A percentile compares a stretch with the other conserved stretches of the same genome.
Evolutionary conservation across 2,329 filamentous ascomycete species (phyloP).

Genomic region (Paraphoma chrysanthemicola): DNA sequence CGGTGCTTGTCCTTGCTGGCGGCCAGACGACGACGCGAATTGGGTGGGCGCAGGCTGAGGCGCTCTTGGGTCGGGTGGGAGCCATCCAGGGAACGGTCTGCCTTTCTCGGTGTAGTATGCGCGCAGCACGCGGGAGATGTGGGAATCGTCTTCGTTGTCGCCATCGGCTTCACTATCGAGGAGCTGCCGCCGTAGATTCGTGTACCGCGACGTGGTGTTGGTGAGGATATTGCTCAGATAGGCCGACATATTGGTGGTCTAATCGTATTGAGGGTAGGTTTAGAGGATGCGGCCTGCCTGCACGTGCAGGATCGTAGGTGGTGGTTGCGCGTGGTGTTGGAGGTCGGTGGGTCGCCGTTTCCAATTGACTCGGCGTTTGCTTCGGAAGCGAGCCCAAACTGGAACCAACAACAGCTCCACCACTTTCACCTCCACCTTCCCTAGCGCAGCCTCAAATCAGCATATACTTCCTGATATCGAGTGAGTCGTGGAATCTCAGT

Average conservation of each 20-base stretch:
- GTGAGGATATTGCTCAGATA: conserved; percentile 79
- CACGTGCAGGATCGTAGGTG: neutral
- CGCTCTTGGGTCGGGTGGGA: conserved; percentile 86
- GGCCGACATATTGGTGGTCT: conserved; percentile 58
- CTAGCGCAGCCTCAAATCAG: too few relatives aligned
- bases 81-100: conserved; percentile 81
- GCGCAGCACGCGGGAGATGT: conserved; percentile 91
- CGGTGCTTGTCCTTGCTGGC: conserved; percentile 35
- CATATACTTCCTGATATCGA: too few relatives aligned
- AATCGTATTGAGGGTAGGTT: neutral
- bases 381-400: conserved; percentile 9
- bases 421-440: too few relatives aligned
- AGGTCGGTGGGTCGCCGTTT: conserved; percentile 12
- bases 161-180: conserved; percentile 66
- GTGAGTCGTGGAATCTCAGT: too few relatives aligned
- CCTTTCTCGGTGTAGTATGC: conserved; percentile 92
- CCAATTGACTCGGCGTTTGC: conserved; percentile 19
- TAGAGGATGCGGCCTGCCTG: neutral
- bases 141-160: conserved; percentile 81
- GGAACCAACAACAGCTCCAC: neutral
- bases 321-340: conserved; percentile 2
- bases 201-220: conserved; percentile 64
- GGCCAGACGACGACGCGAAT: conserved; percentile 58
- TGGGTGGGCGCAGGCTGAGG: conserved; percentile 57
- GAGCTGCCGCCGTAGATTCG: conserved; percentile 67